Percentiles rank a stretch among this genome's conserved stretches.
Evolutionary conservation across 139 green algal genomes (phyloP).

Genomic region (Desmodesmus armatus): DNA sequence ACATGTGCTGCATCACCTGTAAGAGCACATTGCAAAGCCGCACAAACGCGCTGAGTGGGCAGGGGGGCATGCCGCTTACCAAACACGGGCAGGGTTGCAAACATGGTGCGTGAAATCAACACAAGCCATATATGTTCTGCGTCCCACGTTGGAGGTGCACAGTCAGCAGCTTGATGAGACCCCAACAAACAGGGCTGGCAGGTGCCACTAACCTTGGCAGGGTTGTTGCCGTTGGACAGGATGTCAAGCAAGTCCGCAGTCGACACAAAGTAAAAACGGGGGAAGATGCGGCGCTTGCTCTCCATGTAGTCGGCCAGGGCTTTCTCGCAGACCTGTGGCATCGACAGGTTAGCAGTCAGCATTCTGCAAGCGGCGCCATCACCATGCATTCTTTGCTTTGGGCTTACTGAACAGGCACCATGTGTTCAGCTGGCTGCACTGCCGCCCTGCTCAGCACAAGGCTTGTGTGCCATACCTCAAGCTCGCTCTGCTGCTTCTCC

Average conservation of each 20-base stretch:
- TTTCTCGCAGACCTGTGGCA: constrained; percentile 84
- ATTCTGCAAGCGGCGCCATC: background rate
- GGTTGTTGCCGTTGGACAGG: constrained; percentile 88
- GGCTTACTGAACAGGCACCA: too few species aligned
- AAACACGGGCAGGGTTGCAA: too few species aligned
- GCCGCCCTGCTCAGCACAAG: background rate
- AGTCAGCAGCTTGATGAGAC: too few species aligned
- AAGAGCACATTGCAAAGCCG: too few species aligned
- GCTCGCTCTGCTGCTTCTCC: constrained; percentile 64
- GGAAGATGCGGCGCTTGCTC: constrained; percentile 84
- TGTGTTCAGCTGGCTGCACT: background rate
- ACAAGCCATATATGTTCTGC: too few species aligned
- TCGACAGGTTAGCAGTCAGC: constrained; percentile 2
- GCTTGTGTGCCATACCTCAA: constrained; percentile 18
- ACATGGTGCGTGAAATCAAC: too few species aligned
- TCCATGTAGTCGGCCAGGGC: constrained; percentile 89
- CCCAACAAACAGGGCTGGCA: background rate
- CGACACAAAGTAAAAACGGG: constrained; percentile 91
- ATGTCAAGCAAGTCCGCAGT: constrained; percentile 88
- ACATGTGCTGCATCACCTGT: constrained; percentile 90
- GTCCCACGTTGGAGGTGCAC: too few species aligned
- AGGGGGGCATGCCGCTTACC: too few species aligned
- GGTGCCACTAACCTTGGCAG: constrained; percentile 54
- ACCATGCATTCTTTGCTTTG: background rate
- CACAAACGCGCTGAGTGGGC: too few species aligned